Evolutionary conservation across 2,329 filamentous ascomycete species (phyloP), one percentile per base, ranked within the genome.

Genomic region (Stenocarpella maydis): DNA sequence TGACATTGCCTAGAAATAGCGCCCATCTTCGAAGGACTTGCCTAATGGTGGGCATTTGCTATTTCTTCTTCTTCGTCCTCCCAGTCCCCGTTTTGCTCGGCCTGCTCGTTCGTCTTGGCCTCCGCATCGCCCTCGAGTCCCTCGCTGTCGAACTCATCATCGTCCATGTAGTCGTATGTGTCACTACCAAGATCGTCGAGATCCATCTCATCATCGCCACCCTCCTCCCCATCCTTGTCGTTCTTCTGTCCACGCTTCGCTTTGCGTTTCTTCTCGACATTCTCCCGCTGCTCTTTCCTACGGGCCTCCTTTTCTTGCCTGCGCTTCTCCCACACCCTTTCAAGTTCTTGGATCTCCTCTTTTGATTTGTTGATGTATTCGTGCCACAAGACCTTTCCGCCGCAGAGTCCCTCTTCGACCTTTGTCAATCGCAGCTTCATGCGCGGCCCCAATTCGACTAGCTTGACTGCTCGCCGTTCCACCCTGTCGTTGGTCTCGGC

Each of bases 321-420:
- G 76, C 89, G 87, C 81, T 91, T 83, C 74, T 94, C 91, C 93
- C 96, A 98, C 74, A 89, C 87, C 82, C 91, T 88, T 74, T 98
- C 95, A 74, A 98, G 81, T 72, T 92, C 88, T 77, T 90, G 88
- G 68, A 94, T 83, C 79, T 99, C 95, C 21, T 88, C 87, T 74
- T 89, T 89, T 8, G 89, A 90, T 86, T 99, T 99, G 78, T 91
- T 88, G 65, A 98, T 90, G 77, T 94, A 97, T 78, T 98, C 94
- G 80, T 99, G 96, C 96, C 96, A 99, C 92, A 99, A 93, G 68
- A 97, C 88, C 78, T 94, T 96, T 61, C 96, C 96, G 31, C 88
- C 87, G 76, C 94, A 98, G 8, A 98, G 81, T 1, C 95, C 96
- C 75, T 99, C 96, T 78, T 99, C 96, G 5, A 99, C 95, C 83